phyloP scores from a whole-genome alignment of 1,139 yeast genomes.

The Sugiyamaella castrensis region DNA sequence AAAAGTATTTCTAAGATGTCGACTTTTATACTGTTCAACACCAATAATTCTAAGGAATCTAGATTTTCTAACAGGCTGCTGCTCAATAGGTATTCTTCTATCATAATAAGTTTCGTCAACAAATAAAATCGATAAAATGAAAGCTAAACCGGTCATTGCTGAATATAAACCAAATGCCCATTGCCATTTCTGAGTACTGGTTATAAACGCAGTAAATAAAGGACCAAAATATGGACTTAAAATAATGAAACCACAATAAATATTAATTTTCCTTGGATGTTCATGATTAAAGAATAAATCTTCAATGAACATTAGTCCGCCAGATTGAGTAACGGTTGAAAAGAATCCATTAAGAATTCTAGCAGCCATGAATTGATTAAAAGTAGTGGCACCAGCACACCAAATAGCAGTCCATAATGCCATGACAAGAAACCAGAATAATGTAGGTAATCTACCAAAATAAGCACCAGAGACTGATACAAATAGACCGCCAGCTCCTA shows the following conservation, averaged over 20 bases:
- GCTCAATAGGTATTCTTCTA: neutral
- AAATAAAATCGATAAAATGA: constrained; percentile 10
- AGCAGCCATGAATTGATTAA: constrained; percentile 16
- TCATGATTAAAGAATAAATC: constrained; percentile 13
- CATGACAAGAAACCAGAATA: constrained; percentile 15
- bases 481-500: constrained; percentile 15
- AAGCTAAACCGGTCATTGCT: constrained; percentile 14
- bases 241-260: constrained; percentile 14
- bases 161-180: constrained; percentile 16
- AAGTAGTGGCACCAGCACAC: constrained; percentile 14
- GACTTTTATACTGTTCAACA: constrained; percentile 11
- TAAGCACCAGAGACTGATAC: constrained; percentile 7
- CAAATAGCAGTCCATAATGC: constrained; percentile 18
- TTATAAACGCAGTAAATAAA: constrained; percentile 11
- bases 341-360: constrained; percentile 17
- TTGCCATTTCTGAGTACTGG: constrained; percentile 15
- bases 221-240: constrained; percentile 16
- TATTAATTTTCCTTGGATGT: constrained; percentile 14
- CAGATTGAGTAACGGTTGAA: constrained; percentile 15
- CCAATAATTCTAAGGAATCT: constrained; percentile 12
- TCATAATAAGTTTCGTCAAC: constrained; percentile 16
- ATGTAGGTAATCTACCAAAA: constrained; percentile 14
- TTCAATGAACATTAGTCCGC: constrained; percentile 17
- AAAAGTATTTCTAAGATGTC: constrained; percentile 10
- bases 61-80: constrained; percentile 11